Evolutionary conservation across 805 yeast genomes (phyloP).

Genomic region (Ogataea allantospora): DNA sequence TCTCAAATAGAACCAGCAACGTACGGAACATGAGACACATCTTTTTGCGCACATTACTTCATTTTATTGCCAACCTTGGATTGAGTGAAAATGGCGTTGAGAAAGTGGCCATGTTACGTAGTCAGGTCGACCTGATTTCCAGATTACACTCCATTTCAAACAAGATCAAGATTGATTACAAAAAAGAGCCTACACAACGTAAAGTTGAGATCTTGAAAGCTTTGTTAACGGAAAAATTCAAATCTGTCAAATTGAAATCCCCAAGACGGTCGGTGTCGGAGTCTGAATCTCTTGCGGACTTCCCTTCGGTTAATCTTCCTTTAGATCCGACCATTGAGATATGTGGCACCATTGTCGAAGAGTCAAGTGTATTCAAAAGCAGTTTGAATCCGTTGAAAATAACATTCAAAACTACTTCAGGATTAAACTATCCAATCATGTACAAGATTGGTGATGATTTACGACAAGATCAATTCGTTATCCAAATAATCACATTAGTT

Average conservation of each 20-base stretch:
- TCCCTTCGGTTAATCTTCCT: conserved; percentile 66
- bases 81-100: conserved; percentile 25
- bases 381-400: conserved; percentile 87
- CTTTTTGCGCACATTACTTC: conserved; percentile 29
- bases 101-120: conserved; percentile 32
- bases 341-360: conserved; percentile 74
- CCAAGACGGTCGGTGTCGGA: conserved; percentile 15
- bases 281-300: conserved; percentile 34
- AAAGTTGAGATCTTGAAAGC: conserved; percentile 68
- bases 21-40: conserved; percentile 17
- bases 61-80: conserved; percentile 28
- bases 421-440: conserved; percentile 70
- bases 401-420: conserved; percentile 60
- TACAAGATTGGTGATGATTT: conserved; percentile 95
- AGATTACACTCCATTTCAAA: conserved; percentile 64
- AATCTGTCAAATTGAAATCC: conserved; percentile 17
- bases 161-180: conserved; percentile 51
- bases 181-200: conserved; percentile 73
- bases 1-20: conserved; percentile 5
- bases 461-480: conserved; percentile 95
- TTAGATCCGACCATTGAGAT: conserved; percentile 76
- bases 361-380: conserved; percentile 85
- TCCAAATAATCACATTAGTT: conserved; percentile 89
- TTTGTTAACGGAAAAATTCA: conserved; percentile 51
- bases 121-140: conserved; percentile 68